Evolutionary conservation across 139 green algal species (phyloP), one percentile per base, ranked within the genome.

Genomic region (Chlorella vulgaris): DNA sequence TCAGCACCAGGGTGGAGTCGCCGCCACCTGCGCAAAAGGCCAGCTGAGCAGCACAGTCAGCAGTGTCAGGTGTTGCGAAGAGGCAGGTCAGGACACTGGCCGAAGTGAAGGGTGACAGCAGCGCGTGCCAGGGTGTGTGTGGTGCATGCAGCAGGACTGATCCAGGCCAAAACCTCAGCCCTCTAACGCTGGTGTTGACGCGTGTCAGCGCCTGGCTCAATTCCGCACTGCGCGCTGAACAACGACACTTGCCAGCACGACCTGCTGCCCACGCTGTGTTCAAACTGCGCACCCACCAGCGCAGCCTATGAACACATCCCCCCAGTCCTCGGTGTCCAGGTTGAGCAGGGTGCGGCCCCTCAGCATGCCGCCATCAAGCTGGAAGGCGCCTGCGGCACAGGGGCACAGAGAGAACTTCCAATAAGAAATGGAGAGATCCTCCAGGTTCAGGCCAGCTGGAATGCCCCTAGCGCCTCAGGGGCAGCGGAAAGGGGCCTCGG

Each of bases 291-390:
- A 65, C 55, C 22, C 55, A 50, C 91, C 88, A 18, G 90, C 88
- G 67, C 93, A 96, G 28, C 93, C 91, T 4, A 94, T 92, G 84
- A 91, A 96, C 50, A 96, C 84, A 47, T 93, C 85, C 7, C 83
- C 86, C 90, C 92, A 96, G 76, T 95, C 90, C 81, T 96, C 93
- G 28, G 93, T 91, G 83, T 94, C 92, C 69, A 96, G 66, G 78
- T 96, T 96, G 2, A 96, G 84, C 84, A 95, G 76, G n/a, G 84
- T 93, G 26, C 82, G 79, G 0, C 89, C 91, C 13, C 50, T 85
- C 33, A 96, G 68, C 75, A 95, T 84, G 31, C 76, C 73, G 5
- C 81, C 69, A 36, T 91, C 87, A 50, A 96, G 83, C 6, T 73
- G 50, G 60, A 93, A 91, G 0, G 92, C 92, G 29, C 91, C 90